Conservation (phyloP, 1,284 basidiomycete species). For the Heliocybe sulcata region DNA sequence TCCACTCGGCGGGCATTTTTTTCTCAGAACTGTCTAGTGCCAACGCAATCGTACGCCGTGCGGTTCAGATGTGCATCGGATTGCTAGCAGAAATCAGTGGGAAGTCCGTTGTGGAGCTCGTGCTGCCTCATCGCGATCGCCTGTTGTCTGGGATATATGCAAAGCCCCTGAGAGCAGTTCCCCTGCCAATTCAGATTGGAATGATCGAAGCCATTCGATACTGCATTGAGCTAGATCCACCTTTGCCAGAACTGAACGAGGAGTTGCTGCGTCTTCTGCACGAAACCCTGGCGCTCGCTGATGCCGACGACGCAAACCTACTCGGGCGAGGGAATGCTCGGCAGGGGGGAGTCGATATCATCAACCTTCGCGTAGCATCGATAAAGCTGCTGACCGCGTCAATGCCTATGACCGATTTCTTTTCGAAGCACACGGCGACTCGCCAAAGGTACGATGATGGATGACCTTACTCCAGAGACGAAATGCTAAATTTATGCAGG, state of each 20-base stretch:
- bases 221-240: slow-evolving; percentile 78
- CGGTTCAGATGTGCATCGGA: slow-evolving; percentile 79
- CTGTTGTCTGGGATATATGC: slow-evolving; percentile 89
- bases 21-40: slow-evolving; percentile 88
- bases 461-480: too few relatives aligned
- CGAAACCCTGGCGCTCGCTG: slow-evolving; percentile 92
- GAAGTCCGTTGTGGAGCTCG: slow-evolving; percentile 70
- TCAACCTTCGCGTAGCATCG: slow-evolving; percentile 92
- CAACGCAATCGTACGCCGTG: slow-evolving; percentile 81
- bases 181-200: slow-evolving; percentile 95
- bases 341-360: slow-evolving; percentile 80
- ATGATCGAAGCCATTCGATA: slow-evolving; percentile 98
- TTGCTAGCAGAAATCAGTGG: slow-evolving; percentile 74
- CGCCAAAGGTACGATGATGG: slow-evolving; percentile 63
- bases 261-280: slow-evolving; percentile 90
- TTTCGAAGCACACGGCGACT: slow-evolving; percentile 74
- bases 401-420: slow-evolving; percentile 93
- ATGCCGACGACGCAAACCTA: slow-evolving; percentile 87
- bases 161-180: slow-evolving; percentile 94
- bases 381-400: slow-evolving; percentile 91
- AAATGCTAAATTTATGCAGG: slow-evolving; percentile 32
- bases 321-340: slow-evolving; percentile 71
- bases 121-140: slow-evolving; percentile 83
- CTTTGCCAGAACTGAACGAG: slow-evolving; percentile 86
- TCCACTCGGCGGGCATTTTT: slow-evolving; percentile 76